Conservation (phyloP, 2,329 filamentous ascomycete species). For the Epichloe typhina region DNA sequence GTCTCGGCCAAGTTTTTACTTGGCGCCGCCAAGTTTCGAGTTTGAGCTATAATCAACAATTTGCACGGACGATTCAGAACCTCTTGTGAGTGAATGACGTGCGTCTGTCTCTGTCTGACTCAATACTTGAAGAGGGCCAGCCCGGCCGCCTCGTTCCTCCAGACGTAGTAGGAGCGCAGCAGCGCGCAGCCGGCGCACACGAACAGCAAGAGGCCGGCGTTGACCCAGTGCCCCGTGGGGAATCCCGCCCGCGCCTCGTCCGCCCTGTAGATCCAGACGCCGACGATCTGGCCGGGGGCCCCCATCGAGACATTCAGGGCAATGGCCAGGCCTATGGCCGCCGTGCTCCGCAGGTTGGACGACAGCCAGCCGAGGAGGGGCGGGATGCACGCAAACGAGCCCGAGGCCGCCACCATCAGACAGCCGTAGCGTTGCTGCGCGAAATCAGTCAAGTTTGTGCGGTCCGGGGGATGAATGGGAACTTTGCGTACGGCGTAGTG, state of each 20-base stretch:
- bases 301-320: conserved; percentile 55
- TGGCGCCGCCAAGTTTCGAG: too few species aligned
- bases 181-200: conserved; percentile 20
- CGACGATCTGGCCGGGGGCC: conserved; percentile 58
- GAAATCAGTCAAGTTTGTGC: not conserved
- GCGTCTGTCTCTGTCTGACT: not conserved
- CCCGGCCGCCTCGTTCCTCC: not conserved
- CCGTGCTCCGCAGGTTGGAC: conserved; percentile 52
- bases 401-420: conserved; percentile 52
- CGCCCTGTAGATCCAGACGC: conserved; percentile 61
- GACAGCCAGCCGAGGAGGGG: conserved; percentile 59
- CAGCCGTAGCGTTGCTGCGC: conserved; percentile 53
- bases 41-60: too few species aligned
- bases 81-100: too few species aligned
- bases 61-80: too few species aligned
- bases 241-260: conserved; percentile 47
- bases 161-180: not conserved
- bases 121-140: not conserved
- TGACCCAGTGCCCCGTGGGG: conserved; percentile 57
- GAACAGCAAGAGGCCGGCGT: conserved; percentile 46
- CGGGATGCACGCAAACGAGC: conserved; percentile 56
- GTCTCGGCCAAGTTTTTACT: too few species aligned
- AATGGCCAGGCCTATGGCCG: conserved; percentile 53
- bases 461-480: too few species aligned
- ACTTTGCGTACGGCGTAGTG: conserved; percentile 23